Evolutionary conservation across 1,284 basidiomycete genomes (phyloP).

Genomic region (Austropuccinia psidii): DNA sequence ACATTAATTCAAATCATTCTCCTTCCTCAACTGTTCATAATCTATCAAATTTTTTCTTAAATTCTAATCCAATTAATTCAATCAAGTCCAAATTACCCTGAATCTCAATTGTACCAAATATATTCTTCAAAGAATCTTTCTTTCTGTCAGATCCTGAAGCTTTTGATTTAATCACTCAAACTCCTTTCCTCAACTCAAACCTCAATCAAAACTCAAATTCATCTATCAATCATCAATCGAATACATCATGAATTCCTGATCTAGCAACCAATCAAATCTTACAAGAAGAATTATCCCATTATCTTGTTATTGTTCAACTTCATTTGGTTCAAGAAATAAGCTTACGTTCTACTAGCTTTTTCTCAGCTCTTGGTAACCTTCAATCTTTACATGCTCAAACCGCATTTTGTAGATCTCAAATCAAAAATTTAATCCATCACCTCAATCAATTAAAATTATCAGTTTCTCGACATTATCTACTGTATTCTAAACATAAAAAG

Average conservation of each 20-base stretch:
- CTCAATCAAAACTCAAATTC: slow-evolving; percentile 40
- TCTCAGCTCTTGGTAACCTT: slow-evolving; percentile 86
- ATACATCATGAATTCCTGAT: slow-evolving; percentile 48
- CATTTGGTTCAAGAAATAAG: slow-evolving; percentile 92
- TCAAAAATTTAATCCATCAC: slow-evolving; percentile 63
- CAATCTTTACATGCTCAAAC: slow-evolving; percentile 86
- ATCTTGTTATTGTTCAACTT: slow-evolving; percentile 88
- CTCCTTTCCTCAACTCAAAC: slow-evolving; percentile 15
- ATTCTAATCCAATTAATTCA: slow-evolving; percentile 6
- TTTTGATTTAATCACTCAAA: slow-evolving; percentile 71
- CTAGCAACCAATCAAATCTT: slow-evolving; percentile 56
- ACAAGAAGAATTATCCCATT: slow-evolving; percentile 84
- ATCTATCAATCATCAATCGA: slow-evolving; percentile 43
- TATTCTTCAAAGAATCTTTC: slow-evolving; percentile 73
- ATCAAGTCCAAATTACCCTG: slow-evolving; percentile 50
- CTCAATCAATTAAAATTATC: slow-evolving; percentile 69
- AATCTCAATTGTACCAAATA: slow-evolving; percentile 66
- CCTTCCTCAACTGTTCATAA: no score
- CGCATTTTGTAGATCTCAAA: slow-evolving; percentile 67
- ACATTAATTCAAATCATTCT: no score
- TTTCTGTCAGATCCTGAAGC: slow-evolving; percentile 75
- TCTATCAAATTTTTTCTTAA: no score
- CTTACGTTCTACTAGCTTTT: slow-evolving; percentile 83
- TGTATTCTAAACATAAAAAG: slow-evolving; percentile 13
- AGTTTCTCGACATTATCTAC: slow-evolving; percentile 51